A percentile compares a stretch with the other conserved stretches of the same genome.
These are phyloP conservation scores for Protea cynaroides DNA, from an alignment of 164 flowering plant species.

Conservation along the genomic window DNA sequence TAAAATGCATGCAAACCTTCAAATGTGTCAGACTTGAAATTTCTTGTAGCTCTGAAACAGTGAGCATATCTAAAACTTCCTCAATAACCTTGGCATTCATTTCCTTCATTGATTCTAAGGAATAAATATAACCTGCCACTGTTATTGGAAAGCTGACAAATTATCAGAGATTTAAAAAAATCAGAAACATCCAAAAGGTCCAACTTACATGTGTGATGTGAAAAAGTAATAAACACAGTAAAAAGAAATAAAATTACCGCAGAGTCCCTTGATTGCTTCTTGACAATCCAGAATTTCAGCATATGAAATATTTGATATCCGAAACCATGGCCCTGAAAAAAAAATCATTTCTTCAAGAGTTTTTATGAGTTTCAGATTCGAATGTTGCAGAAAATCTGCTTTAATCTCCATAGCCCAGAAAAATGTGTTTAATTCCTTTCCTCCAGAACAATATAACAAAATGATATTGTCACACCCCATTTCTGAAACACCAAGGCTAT, in stretches of 20 bases:
- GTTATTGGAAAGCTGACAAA: constrained; percentile 13
- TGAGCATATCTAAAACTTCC: constrained; percentile 51
- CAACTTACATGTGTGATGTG: constrained; percentile 6
- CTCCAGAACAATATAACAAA: too few relatives aligned
- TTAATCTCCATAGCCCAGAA: too few relatives aligned
- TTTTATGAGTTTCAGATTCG: too few relatives aligned
- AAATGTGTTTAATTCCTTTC: too few relatives aligned
- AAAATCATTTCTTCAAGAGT: constrained; percentile 1
- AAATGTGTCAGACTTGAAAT: constrained; percentile 25
- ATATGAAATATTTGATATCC: constrained; percentile 58
- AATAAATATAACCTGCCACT: constrained; percentile 50
- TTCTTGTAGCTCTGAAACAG: constrained; percentile 60
- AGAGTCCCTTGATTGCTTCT: constrained; percentile 50
- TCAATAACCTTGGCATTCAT: constrained; percentile 28
- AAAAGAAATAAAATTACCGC: constrained; percentile 31
- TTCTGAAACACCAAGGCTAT: too few relatives aligned
- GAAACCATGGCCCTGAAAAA: constrained; percentile 89
- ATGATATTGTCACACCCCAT: too few relatives aligned
- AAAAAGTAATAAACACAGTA: constrained; percentile 1
- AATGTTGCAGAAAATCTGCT: too few relatives aligned
- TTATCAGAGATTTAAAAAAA: not conserved
- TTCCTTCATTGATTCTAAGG: constrained; percentile 24
- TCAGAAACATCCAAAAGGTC: not conserved
- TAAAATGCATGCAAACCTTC: constrained; percentile 40
- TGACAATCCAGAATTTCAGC: constrained; percentile 57